A percentile compares a stretch with the other conserved stretches of the same genome.
These are phyloP conservation scores for Blastobotrys raffinosifermentans DNA, from an alignment of 1,139 yeast genomes.

Conservation along the genomic window DNA sequence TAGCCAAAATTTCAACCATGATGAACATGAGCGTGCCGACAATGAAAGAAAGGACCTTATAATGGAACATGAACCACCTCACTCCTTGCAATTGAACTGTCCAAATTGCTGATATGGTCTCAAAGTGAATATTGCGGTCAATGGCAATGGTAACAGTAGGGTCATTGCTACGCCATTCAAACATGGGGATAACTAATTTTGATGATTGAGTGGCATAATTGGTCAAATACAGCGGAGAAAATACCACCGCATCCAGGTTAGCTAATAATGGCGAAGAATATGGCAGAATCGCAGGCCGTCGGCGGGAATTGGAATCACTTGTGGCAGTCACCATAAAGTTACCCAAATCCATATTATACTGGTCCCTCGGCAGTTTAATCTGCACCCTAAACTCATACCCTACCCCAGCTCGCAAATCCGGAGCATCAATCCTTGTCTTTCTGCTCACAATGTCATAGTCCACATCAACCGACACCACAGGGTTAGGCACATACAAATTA, in stretches of 20 bases:
- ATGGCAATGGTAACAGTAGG: constrained; percentile 9
- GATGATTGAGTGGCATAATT: constrained; percentile 11
- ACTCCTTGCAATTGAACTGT: constrained; percentile 49
- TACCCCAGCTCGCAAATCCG: constrained; percentile 7
- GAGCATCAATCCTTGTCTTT: constrained; percentile 8
- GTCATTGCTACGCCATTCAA: constrained; percentile 5
- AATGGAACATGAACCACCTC: constrained; percentile 49
- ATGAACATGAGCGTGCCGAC: constrained; percentile 49
- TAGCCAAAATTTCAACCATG: constrained; percentile 33
- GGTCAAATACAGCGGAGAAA: constrained; percentile 28
- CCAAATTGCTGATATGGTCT: constrained; percentile 30
- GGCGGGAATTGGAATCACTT: not conserved
- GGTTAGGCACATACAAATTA: constrained; percentile 9
- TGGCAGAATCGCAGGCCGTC: constrained; percentile 29
- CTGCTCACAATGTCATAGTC: constrained; percentile 5
- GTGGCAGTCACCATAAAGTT: constrained; percentile 29
- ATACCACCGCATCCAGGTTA: constrained; percentile 24
- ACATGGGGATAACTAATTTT: constrained; percentile 6
- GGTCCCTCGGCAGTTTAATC: constrained; percentile 29
- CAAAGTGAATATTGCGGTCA: constrained; percentile 25
- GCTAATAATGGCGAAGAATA: constrained; percentile 26
- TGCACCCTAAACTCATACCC: constrained; percentile 27
- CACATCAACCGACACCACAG: constrained; percentile 6
- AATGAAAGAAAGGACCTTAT: constrained; percentile 43
- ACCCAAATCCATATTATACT: constrained; percentile 28